Evolutionary conservation across 768 basidiomycete genomes (phyloP).

Genomic region (Astraeus odoratus): DNA sequence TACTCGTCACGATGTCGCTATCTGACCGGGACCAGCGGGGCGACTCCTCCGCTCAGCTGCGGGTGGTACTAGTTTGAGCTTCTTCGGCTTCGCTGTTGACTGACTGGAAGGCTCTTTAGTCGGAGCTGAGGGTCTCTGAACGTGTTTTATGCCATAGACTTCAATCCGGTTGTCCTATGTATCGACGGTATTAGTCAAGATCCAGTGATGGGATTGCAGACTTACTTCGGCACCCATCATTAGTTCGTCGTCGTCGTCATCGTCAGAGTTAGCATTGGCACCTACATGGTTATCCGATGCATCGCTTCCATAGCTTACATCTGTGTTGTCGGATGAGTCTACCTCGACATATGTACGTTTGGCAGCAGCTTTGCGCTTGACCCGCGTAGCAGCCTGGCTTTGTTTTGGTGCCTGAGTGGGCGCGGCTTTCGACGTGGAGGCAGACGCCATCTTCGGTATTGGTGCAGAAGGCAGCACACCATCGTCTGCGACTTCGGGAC

Average conservation of each 20-base stretch:
- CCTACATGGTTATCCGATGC: constrained; percentile 8
- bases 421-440: constrained; percentile 9
- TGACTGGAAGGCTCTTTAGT: constrained; percentile 5
- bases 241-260: constrained; percentile 53
- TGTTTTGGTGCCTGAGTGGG: constrained; percentile 4
- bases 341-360: constrained; percentile 28
- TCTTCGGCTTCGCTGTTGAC: constrained; percentile 12
- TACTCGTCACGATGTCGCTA: constrained; percentile 8
- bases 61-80: constrained; percentile 11
- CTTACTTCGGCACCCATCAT: constrained; percentile 55
- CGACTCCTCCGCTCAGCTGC: constrained; percentile 9
- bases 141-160: constrained; percentile 26
- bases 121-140: constrained; percentile 1
- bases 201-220: background rate
- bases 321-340: constrained; percentile 22
- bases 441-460: constrained; percentile 10
- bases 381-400: constrained; percentile 8
- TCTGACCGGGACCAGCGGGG: constrained; percentile 1
- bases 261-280: constrained; percentile 13
- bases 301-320: constrained; percentile 10
- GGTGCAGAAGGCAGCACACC: constrained; percentile 6
- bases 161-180: constrained; percentile 37
- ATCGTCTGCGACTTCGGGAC: constrained; percentile 25
- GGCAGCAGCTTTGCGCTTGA: constrained; percentile 12
- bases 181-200: constrained; percentile 1